phyloP scores from a whole-genome alignment of 495 filamentous ascomycete genomes.

The Podospora pseudocomata region DNA sequence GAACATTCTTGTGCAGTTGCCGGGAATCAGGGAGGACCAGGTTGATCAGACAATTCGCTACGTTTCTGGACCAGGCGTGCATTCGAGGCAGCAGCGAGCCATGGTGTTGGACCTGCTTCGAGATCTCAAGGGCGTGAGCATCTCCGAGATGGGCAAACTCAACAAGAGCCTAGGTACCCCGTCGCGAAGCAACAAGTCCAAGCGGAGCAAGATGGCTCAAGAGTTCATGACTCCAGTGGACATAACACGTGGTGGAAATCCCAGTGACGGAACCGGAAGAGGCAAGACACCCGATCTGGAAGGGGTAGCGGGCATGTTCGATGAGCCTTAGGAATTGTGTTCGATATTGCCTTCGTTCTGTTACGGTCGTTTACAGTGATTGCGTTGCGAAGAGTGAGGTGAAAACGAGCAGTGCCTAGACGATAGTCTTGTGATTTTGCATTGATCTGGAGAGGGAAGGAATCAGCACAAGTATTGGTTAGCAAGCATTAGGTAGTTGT shows the following conservation, averaged over 20 bases:
- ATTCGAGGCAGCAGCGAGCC: slow-evolving; percentile 71
- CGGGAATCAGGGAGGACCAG: slow-evolving; percentile 52
- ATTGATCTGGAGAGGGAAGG: neutral
- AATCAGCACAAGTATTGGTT: neutral
- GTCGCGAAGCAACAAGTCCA: slow-evolving; percentile 27
- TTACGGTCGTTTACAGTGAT: neutral
- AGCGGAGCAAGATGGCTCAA: slow-evolving; percentile 54
- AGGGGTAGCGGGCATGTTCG: slow-evolving; percentile 44
- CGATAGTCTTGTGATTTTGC: neutral
- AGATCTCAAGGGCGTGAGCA: slow-evolving; percentile 79
- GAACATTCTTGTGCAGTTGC: slow-evolving; percentile 50
- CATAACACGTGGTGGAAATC: neutral
- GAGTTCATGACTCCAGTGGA: slow-evolving; percentile 48
- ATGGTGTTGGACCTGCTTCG: slow-evolving; percentile 83
- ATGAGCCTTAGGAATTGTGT: slow-evolving; percentile 21
- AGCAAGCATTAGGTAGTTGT: neutral
- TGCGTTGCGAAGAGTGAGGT: neutral
- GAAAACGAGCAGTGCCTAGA: neutral
- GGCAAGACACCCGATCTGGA: slow-evolving; percentile 39
- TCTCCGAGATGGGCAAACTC: slow-evolving; percentile 89
- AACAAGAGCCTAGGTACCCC: slow-evolving; percentile 36
- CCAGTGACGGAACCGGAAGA: slow-evolving; percentile 11
- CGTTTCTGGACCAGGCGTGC: slow-evolving; percentile 46
- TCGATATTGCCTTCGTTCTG: neutral
- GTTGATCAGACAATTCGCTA: slow-evolving; percentile 60